Base-by-base conservation (phyloP, 306 rosid genomes). In the Dryas alaskensis region DNA sequence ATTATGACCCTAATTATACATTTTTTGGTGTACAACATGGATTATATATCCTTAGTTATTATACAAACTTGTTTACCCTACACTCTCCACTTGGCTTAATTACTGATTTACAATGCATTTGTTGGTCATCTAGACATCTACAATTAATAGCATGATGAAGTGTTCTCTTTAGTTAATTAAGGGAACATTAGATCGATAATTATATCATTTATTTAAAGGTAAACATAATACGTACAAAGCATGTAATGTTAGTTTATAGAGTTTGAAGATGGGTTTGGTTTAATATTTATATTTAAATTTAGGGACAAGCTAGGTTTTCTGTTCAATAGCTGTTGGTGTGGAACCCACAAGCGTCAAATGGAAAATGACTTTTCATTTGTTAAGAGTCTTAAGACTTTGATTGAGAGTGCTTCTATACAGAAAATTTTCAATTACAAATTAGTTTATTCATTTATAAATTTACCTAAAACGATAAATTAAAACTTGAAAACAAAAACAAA, bases 261-360 rank as follows among this genome's bases (percentile, higher is more conserved):
- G 67, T 13, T 58, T 17, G 42, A 70, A 46, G 53, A 57, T 57
- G 75, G 65, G 45, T 72, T 72, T 58, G 58, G 67, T 59, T 45
- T 45, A 10, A 0, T 57, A 40, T 72, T 27, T 8, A 25, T 58
- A 9, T 59, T 59, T 44, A 40, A 43, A 57, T 71, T 37, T 6
- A 27, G 43, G 1, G 16, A 12, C 67, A 46, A 25, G 45, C 66
- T 7, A 22, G 65, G 8, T 55, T 58, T 44, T 25, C 19, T 7
- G 43, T 44, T 44, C 3, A 47, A 46, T 65, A 58, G 31, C 75
- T 25, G 46, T 57, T 57, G n/a, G 27, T 53, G 39, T 71, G 54
- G 66, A 44, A 44, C 52, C 43, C 74, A 43, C 43, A 22, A 54
- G 47, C 22, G 17, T 13, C 57, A 44, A 71, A 58, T 37, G 11